Conservation (phyloP, 192 early-diverging fungal genomes). For the Coemansia sp. region DNA sequence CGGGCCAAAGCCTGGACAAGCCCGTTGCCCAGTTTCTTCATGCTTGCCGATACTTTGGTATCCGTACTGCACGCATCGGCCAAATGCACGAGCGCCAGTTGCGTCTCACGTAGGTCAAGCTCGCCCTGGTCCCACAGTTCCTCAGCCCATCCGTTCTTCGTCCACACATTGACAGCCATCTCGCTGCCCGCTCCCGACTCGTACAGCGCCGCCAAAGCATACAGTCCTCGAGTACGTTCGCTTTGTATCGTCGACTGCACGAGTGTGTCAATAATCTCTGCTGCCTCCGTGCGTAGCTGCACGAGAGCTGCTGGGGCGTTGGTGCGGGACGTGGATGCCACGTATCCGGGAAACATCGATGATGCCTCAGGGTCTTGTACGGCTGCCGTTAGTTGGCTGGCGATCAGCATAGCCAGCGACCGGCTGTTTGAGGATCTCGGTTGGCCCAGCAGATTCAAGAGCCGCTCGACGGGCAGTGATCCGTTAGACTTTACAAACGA, state of each 20-base stretch:
- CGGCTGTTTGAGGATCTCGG: not conserved
- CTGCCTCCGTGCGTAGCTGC: slow-evolving; percentile 10
- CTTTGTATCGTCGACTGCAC: slow-evolving; percentile 37
- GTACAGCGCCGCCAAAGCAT: slow-evolving; percentile 65
- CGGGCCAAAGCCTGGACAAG: slow-evolving; percentile 61
- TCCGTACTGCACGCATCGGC: slow-evolving; percentile 54
- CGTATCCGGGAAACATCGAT: slow-evolving; percentile 12
- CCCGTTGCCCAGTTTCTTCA: slow-evolving; percentile 58
- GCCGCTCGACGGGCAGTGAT: slow-evolving; percentile 17
- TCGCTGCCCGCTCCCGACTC: slow-evolving; percentile 60
- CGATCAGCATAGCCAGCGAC: slow-evolving; percentile 27
- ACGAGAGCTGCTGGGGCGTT: not conserved
- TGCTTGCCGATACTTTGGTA: slow-evolving; percentile 63
- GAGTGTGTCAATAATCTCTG: slow-evolving; percentile 19
- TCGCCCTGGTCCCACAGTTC: slow-evolving; percentile 81
- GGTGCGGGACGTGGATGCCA: not conserved
- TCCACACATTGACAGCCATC: slow-evolving; percentile 61
- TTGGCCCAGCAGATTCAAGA: slow-evolving; percentile 25
- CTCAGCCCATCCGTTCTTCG: slow-evolving; percentile 62
- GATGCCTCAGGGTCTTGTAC: slow-evolving; percentile 25
- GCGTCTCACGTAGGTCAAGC: slow-evolving; percentile 66
- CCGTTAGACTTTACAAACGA: slow-evolving; percentile 5
- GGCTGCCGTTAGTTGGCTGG: slow-evolving; percentile 31
- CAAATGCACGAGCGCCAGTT: slow-evolving; percentile 58
- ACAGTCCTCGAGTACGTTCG: slow-evolving; percentile 29